phyloP scores from a whole-genome alignment of 768 basidiomycete species.

The Fibroporia radiculosa region DNA sequence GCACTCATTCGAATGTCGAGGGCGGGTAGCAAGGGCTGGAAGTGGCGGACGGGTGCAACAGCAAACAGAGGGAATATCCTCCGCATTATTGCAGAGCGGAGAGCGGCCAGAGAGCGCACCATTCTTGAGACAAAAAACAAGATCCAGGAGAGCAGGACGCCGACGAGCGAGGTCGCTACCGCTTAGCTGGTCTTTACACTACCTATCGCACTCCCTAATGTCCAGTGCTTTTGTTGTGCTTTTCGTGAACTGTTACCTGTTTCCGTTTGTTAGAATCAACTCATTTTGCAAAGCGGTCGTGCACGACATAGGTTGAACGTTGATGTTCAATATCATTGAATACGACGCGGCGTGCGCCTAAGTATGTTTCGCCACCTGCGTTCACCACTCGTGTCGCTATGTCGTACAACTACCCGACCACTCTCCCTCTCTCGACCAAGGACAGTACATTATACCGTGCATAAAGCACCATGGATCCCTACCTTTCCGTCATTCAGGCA shows the following conservation, averaged over 20 bases:
- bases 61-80: conserved; percentile 43
- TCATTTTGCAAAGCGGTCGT: no score
- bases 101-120: conserved; percentile 34
- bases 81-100: conserved; percentile 39
- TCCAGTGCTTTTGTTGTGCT: background rate
- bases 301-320: no score
- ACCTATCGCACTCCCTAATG: background rate
- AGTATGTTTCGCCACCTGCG: background rate
- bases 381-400: background rate
- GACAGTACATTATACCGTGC: background rate
- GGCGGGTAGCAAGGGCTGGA: conserved; percentile 29
- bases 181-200: background rate
- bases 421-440: conserved; percentile 14
- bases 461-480: background rate
- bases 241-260: no score
- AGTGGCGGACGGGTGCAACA: conserved; percentile 28
- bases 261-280: no score
- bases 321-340: background rate
- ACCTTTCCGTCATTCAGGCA: conserved; percentile 1
- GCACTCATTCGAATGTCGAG: conserved; percentile 29
- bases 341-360: background rate
- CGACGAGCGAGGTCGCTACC: background rate
- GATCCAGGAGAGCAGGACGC: conserved; percentile 19
- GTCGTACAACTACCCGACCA: conserved; percentile 6
- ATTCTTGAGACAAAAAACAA: conserved; percentile 29